phyloP scores from a whole-genome alignment of 305 asterid genomes.

The Fraxinus baroniana region DNA sequence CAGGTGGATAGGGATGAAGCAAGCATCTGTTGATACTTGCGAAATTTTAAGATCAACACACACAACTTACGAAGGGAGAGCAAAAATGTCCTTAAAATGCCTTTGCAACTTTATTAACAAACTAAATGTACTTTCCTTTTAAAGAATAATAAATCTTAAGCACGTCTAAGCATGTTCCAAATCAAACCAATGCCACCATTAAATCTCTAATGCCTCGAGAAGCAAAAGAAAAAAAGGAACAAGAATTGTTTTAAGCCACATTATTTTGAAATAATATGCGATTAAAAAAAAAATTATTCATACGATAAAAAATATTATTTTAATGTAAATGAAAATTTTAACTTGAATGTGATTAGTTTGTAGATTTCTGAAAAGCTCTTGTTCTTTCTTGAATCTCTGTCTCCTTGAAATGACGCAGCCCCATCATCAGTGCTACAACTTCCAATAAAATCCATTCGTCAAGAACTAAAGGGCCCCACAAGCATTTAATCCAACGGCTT shows the following conservation, averaged over 20 bases:
- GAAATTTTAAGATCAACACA: background rate
- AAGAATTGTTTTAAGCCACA: background rate
- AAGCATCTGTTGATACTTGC: background rate
- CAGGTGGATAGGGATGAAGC: background rate
- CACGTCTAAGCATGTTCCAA: background rate
- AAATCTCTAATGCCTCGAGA: background rate
- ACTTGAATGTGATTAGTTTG: too few relatives aligned
- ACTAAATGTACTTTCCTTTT: background rate
- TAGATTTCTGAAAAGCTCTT: background rate
- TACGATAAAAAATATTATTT: too few relatives aligned
- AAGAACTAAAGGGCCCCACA: background rate
- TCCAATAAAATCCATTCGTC: conserved; percentile 2
- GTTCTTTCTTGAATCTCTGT: background rate
- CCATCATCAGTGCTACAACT: conserved; percentile 3
- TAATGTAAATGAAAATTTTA: too few relatives aligned
- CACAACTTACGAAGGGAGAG: background rate
- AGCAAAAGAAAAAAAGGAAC: background rate
- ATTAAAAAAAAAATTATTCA: too few relatives aligned
- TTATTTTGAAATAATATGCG: too few relatives aligned
- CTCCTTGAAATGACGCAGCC: conserved; percentile 20
- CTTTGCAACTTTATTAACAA: background rate
- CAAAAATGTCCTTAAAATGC: background rate
- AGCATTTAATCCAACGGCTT: background rate
- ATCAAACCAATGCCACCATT: background rate
- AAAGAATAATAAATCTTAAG: background rate